Conservation (phyloP, 331 rosid species). For the Spiraea crenata region DNA sequence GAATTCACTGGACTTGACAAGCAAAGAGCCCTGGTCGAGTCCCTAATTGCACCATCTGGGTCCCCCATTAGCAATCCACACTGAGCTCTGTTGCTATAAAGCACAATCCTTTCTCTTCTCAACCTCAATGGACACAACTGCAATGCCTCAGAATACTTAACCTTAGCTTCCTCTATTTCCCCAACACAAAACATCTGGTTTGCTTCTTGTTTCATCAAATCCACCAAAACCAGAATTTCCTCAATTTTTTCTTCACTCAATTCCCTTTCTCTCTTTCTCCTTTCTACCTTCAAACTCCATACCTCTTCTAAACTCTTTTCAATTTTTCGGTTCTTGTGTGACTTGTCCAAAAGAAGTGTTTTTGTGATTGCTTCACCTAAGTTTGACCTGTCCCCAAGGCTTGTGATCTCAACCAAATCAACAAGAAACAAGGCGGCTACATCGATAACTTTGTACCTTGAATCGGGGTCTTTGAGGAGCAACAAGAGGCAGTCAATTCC, state of each 20-base stretch:
- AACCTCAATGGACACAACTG: conserved; percentile 51
- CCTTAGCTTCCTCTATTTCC: conserved; percentile 50
- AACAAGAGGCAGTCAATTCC: conserved; percentile 72
- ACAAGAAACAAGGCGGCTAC: conserved; percentile 37
- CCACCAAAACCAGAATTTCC: conserved; percentile 39
- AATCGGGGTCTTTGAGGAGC: conserved; percentile 67
- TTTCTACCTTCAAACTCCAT: conserved; percentile 39
- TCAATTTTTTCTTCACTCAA: conserved; percentile 38
- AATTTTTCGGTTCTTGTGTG: conserved; percentile 11
- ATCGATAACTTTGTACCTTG: conserved; percentile 63
- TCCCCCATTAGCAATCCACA: conserved; percentile 51
- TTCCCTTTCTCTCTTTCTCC: conserved; percentile 37
- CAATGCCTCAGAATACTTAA: conserved; percentile 58
- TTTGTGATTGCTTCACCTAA: conserved; percentile 56
- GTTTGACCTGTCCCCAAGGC: conserved; percentile 56
- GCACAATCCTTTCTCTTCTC: conserved; percentile 60
- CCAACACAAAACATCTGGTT: conserved; percentile 51
- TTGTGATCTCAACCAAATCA: conserved; percentile 62
- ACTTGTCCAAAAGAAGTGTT: conserved; percentile 36
- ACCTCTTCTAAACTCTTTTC: conserved; percentile 29
- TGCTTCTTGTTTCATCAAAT: conserved; percentile 51
- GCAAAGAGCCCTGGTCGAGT: conserved; percentile 74
- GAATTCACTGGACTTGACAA: conserved; percentile 51
- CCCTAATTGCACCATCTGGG: conserved; percentile 57
- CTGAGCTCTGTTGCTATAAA: conserved; percentile 63